Percentiles rank a stretch among this genome's conserved stretches.
Conservation (phyloP, 805 yeast genomes). For the Crinitomyces ghanaensis region DNA sequence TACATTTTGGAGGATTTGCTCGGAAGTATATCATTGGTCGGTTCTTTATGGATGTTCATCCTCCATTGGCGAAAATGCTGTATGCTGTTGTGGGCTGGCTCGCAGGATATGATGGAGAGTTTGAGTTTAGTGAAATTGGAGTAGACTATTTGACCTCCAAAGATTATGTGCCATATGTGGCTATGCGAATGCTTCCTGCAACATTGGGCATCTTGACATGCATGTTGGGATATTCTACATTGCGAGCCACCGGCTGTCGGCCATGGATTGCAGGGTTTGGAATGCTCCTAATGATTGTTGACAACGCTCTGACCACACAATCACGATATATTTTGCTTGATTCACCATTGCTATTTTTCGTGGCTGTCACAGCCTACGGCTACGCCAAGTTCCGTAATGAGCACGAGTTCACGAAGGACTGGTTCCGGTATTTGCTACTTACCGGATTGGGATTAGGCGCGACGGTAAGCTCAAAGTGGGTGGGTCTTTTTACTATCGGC, state of each 20-base stretch:
- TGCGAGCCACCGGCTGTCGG: conserved; percentile 46
- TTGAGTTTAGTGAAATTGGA: conserved; percentile 36
- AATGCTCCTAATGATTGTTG: conserved; percentile 42
- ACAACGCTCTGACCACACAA: conserved; percentile 53
- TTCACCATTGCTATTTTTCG: conserved; percentile 32
- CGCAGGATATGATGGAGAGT: conserved; percentile 41
- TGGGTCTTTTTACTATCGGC: conserved; percentile 53
- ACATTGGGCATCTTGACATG: conserved; percentile 43
- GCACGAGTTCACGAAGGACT: conserved; percentile 35
- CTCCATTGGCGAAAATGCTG: conserved; percentile 55
- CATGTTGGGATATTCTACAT: conserved; percentile 40
- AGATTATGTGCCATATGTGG: conserved; percentile 36
- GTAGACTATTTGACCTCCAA: conserved; percentile 25
- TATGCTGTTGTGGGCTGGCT: conserved; percentile 42
- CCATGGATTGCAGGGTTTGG: conserved; percentile 40
- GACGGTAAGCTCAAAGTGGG: conserved; percentile 52
- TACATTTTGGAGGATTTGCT: conserved; percentile 95
- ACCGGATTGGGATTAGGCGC: conserved; percentile 43
- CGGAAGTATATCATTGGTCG: conserved; percentile 57
- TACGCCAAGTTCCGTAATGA: conserved; percentile 39
- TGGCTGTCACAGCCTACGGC: conserved; percentile 38
- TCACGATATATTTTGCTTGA: conserved; percentile 43
- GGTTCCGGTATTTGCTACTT: conserved; percentile 41
- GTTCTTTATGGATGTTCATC: conserved; percentile 61
- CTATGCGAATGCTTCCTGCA: conserved; percentile 48